Evolutionary conservation across 768 basidiomycete genomes (phyloP).

Genomic region (Lyophyllum shimeji): DNA sequence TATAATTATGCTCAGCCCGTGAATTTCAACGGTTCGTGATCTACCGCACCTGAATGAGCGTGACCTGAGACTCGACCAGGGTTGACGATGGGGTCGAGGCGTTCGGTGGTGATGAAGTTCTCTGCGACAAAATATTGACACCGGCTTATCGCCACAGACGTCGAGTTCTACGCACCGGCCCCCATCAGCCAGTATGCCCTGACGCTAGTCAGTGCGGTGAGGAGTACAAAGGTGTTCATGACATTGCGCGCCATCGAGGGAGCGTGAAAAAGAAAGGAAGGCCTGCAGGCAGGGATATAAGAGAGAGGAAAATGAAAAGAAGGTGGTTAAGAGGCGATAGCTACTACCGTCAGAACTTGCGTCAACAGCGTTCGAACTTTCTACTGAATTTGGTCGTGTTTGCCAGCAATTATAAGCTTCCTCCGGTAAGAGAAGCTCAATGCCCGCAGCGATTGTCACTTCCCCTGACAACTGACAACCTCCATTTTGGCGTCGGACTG

Average conservation of each 20-base stretch:
- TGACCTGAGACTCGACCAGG: constrained; percentile 47
- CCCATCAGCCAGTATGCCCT: constrained; percentile 50
- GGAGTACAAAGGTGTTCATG: constrained; percentile 30
- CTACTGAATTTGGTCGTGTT: constrained; percentile 18
- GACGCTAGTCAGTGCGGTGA: constrained; percentile 31
- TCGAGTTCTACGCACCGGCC: constrained; percentile 25
- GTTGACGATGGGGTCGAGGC: constrained; percentile 50
- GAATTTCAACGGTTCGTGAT: neutral
- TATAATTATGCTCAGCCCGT: neutral
- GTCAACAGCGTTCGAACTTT: constrained; percentile 5
- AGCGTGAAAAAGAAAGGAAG: constrained; percentile 26
- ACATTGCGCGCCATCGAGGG: constrained; percentile 20
- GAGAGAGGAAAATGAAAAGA: constrained; percentile 20
- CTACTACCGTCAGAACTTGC: too few relatives aligned
- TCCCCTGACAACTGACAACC: constrained; percentile 14
- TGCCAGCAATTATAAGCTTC: neutral
- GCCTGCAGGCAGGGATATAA: constrained; percentile 21
- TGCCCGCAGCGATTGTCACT: neutral
- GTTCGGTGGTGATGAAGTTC: constrained; percentile 45
- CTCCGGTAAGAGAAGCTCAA: neutral
- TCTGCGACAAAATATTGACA: constrained; percentile 22
- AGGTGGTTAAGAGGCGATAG: constrained; percentile 16
- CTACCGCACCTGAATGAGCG: constrained; percentile 41
- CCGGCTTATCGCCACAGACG: neutral
- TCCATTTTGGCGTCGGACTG: neutral